Percentiles rank a stretch among this genome's conserved stretches.
Conservation (phyloP, 352 stramenopile genomes). For the Saprolegnia parasitica region DNA sequence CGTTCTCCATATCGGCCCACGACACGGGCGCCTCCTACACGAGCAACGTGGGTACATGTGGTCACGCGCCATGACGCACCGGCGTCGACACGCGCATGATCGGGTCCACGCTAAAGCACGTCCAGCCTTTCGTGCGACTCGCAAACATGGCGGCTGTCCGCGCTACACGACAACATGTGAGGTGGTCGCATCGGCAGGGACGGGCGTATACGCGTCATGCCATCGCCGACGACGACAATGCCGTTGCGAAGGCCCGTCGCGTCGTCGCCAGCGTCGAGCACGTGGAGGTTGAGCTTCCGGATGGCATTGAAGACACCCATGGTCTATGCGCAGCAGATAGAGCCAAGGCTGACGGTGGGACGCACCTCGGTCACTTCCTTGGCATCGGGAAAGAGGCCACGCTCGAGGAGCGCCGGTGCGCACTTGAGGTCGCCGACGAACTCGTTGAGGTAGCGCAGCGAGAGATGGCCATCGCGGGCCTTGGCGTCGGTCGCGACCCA, state of each 20-base stretch:
- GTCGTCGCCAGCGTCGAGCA: neutral
- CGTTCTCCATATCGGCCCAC: constrained; percentile 55
- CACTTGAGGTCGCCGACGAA: constrained; percentile 79
- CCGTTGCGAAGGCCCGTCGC: constrained; percentile 42
- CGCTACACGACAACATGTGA: constrained; percentile 34
- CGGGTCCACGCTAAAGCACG: constrained; percentile 72
- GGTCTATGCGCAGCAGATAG: constrained; percentile 36
- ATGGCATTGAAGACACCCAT: constrained; percentile 83
- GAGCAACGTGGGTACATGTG: no score
- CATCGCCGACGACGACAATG: constrained; percentile 73
- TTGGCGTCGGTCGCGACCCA: neutral
- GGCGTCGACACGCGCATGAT: constrained; percentile 41
- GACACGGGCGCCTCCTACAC: neutral
- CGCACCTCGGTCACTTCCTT: constrained; percentile 74
- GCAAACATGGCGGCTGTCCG: constrained; percentile 75
- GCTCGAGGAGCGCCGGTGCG: constrained; percentile 55
- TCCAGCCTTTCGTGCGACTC: constrained; percentile 63
- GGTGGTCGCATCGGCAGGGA: neutral
- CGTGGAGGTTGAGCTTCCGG: constrained; percentile 43
- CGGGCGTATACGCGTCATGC: constrained; percentile 54
- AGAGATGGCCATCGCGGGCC: constrained; percentile 32
- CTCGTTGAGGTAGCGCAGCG: constrained; percentile 78
- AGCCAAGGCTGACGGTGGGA: neutral
- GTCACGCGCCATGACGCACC: constrained; percentile 1
- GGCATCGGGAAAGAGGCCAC: constrained; percentile 69